Evolutionary conservation across 1,284 basidiomycete species (phyloP).

Genomic region (Apiotrichum laibachii): DNA sequence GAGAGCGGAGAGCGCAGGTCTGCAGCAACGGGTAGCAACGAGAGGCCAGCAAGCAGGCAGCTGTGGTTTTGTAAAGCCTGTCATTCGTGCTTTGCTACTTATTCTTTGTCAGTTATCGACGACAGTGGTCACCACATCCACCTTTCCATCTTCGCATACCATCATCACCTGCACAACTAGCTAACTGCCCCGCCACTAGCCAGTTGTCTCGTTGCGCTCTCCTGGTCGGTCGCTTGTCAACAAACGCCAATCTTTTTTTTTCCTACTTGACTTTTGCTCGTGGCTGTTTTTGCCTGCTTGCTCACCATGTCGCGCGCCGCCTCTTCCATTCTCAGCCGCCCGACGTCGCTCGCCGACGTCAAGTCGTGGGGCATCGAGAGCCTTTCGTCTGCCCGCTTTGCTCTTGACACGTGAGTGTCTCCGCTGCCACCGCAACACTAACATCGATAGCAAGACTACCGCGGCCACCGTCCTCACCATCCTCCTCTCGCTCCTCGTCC

Average conservation of each 20-base stretch:
- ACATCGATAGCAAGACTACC: conserved; percentile 39
- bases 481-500: conserved; percentile 46
- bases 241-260: neutral
- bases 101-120: neutral
- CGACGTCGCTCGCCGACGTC: conserved; percentile 41
- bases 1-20: too few species aligned
- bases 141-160: neutral
- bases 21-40: too few species aligned
- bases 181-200: neutral
- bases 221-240: neutral
- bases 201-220: neutral
- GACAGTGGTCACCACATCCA: neutral
- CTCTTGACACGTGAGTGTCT: conserved; percentile 39
- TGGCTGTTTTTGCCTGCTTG: neutral
- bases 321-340: conserved; percentile 41
- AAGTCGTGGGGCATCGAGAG: conserved; percentile 45
- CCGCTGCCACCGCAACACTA: neutral
- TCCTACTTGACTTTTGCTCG: neutral
- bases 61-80: neutral
- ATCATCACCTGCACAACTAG: neutral
- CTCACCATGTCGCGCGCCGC: conserved; percentile 19
- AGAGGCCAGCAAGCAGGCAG: too few species aligned
- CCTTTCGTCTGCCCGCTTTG: conserved; percentile 39
- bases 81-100: neutral
- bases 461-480: conserved; percentile 45